These are phyloP conservation scores for Gracilaria vermiculophylla DNA, from an alignment of 23 red algal species.

Conservation along the genomic window DNA sequence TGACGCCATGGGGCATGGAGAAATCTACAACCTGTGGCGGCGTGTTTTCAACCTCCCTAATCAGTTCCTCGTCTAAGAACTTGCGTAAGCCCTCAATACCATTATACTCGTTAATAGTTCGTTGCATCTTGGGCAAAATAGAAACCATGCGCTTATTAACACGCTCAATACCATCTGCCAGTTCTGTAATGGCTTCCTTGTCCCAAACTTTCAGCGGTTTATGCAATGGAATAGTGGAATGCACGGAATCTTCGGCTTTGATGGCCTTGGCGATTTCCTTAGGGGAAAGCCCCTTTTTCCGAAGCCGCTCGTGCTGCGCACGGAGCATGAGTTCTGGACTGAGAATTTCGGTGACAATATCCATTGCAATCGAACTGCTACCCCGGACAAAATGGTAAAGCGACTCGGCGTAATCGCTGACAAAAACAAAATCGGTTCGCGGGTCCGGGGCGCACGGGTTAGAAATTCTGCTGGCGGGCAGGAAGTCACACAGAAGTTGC, in stretches of 20 bases:
- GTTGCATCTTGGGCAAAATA: slow-evolving; percentile 47
- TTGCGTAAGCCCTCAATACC: slow-evolving; percentile 38
- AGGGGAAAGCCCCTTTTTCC: slow-evolving; percentile 19
- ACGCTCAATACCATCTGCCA: slow-evolving; percentile 53
- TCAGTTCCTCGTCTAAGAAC: slow-evolving; percentile 33
- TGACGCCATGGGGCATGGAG: slow-evolving; percentile 69
- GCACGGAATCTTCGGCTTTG: slow-evolving; percentile 10
- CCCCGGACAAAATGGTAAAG: slow-evolving; percentile 55
- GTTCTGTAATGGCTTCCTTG: slow-evolving; percentile 23
- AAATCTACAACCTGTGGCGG: slow-evolving; percentile 51
- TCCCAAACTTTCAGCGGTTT: slow-evolving; percentile 23
- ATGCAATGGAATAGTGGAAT: not conserved
- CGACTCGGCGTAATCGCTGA: slow-evolving; percentile 55
- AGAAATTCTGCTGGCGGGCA: not conserved
- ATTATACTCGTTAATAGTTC: slow-evolving; percentile 41
- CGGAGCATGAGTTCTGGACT: slow-evolving; percentile 53
- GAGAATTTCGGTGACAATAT: slow-evolving; percentile 54
- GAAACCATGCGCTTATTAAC: slow-evolving; percentile 38
- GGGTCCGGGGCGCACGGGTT: slow-evolving; percentile 38
- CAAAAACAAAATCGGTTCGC: slow-evolving; percentile 12
- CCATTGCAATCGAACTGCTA: slow-evolving; percentile 14
- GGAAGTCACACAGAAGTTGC: slow-evolving; percentile 5
- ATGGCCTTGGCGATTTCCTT: slow-evolving; percentile 24
- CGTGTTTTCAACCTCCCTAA: slow-evolving; percentile 48
- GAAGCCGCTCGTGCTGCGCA: slow-evolving; percentile 27